These are phyloP conservation scores for Papiliotrema fonsecae DNA, from an alignment of 1,284 basidiomycete genomes.

Conservation along the genomic window DNA sequence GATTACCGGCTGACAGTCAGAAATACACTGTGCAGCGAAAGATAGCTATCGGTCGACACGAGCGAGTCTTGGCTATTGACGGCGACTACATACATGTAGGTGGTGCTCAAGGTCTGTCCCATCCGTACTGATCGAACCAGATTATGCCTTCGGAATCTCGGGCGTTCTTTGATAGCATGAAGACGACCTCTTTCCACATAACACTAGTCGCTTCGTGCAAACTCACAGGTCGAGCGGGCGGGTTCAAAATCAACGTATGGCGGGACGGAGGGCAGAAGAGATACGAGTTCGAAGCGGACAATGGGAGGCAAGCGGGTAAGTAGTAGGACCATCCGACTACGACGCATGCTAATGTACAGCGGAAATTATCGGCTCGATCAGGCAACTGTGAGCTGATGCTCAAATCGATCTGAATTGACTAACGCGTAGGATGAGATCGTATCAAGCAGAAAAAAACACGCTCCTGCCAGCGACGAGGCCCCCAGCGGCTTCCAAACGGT, in stretches of 20 bases:
- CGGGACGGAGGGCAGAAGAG: conserved; percentile 71
- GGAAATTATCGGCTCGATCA: conserved; percentile 41
- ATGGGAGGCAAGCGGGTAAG: conserved; percentile 69
- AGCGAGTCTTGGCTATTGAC: conserved; percentile 87
- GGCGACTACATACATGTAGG: conserved; percentile 88
- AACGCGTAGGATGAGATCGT: conserved; percentile 30
- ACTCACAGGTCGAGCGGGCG: conserved; percentile 71
- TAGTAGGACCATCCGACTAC: conserved; percentile 13
- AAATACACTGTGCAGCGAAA: conserved; percentile 93
- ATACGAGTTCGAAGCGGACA: conserved; percentile 97
- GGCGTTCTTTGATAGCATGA: conserved; percentile 78
- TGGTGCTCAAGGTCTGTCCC: conserved; percentile 4
- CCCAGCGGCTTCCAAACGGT: conserved; percentile 1
- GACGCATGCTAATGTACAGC: too few relatives aligned
- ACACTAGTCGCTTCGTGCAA: conserved; percentile 78
- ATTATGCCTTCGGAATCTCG: conserved; percentile 83
- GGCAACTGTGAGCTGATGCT: conserved; percentile 34
- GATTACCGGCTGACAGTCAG: conserved; percentile 46
- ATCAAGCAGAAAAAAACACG: conserved; percentile 25
- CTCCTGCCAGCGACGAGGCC: conserved; percentile 18
- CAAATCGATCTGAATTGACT: neutral
- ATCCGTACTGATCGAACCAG: conserved; percentile 49
- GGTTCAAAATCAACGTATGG: conserved; percentile 78
- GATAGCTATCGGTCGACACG: conserved; percentile 85
- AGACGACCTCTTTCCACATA: conserved; percentile 89